Base-by-base conservation (phyloP, 352 stramenopile genomes). In the Globisporangium parvum region DNA sequence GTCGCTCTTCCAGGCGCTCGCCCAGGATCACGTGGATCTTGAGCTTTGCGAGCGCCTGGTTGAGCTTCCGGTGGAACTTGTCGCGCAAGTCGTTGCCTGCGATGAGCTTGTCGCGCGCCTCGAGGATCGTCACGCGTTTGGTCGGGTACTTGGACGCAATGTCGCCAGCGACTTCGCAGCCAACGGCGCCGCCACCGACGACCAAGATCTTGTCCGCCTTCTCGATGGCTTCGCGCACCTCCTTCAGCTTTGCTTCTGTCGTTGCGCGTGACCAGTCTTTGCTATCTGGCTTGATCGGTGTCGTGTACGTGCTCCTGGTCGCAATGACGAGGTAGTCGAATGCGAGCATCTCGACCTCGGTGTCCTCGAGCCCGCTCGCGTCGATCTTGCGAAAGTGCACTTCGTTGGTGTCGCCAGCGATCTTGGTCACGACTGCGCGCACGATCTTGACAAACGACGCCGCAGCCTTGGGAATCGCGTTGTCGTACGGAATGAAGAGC, bases 281-380 rank as follows among this genome's bases (percentile, higher is more conserved):
- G 50, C 41, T 23, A 39, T 68, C 63, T 24, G 67, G 70, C 48
- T 88, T 90, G 51, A 88, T 80, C 0, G 78, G 78, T 47, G 69
- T 62, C 4, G 74, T 64, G 72, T 87, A 86, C 49, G 65, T 82
- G 62, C 67, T 81, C 14, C 73, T 73, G 0, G 76, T 88, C 20
- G 78, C 78, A 28, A 88, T 49, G 31, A 88, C 65, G 8, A 87
- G 59, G 51, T 80, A 87, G 70, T 85, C 75, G 49, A 77, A 88
- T 6, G 35, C n/a, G 20, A 87, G 41, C 35, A 51, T 68, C 51
- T 75, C 69, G 45, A 65, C 58, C 45, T 60, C 52, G 3, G 51
- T 58, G 4, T 57, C 50, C 52, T 70, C 57, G 26, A 75, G 51
- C 35, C 64, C 63, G 53, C 71, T 59, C 12, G 71, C 65, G 33